These are phyloP conservation scores for Coelastrella sp. DNA, from an alignment of 139 green algal genomes.

Conservation along the genomic window DNA sequence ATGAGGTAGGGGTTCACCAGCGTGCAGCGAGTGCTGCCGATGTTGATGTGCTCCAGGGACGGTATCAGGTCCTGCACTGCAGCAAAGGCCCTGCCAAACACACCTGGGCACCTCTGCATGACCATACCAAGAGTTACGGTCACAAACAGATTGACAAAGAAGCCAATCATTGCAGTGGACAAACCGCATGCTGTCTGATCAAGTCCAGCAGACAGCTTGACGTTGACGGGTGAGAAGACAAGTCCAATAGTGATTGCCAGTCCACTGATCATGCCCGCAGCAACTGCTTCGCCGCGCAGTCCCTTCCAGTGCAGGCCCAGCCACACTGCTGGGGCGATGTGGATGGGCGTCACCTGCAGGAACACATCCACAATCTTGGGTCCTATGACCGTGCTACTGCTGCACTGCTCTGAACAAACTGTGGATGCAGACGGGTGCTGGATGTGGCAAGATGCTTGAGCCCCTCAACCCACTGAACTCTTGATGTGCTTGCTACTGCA, in stretches of 20 bases:
- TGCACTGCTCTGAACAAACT: too few relatives aligned
- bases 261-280: slow-evolving; percentile 51
- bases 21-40: slow-evolving; percentile 48
- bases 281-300: slow-evolving; percentile 57
- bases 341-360: slow-evolving; percentile 55
- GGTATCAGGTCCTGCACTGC: slow-evolving; percentile 15
- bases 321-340: slow-evolving; percentile 61
- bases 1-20: slow-evolving; percentile 47
- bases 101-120: slow-evolving; percentile 47
- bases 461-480: too few relatives aligned
- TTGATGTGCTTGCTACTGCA: too few relatives aligned
- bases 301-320: slow-evolving; percentile 64
- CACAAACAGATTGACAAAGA: slow-evolving; percentile 58
- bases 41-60: slow-evolving; percentile 47
- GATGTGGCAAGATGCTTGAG: too few relatives aligned
- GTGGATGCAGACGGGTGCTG: too few relatives aligned
- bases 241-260: slow-evolving; percentile 55
- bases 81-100: not conserved
- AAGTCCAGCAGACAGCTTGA: slow-evolving; percentile 30
- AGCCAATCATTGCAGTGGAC: slow-evolving; percentile 61
- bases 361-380: too few relatives aligned
- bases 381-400: too few relatives aligned
- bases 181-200: slow-evolving; percentile 56
- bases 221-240: slow-evolving; percentile 54
- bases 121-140: slow-evolving; percentile 46